Evolutionary conservation across 1,284 basidiomycete genomes (phyloP).

Genomic region (Papiliotrema terrestris): DNA sequence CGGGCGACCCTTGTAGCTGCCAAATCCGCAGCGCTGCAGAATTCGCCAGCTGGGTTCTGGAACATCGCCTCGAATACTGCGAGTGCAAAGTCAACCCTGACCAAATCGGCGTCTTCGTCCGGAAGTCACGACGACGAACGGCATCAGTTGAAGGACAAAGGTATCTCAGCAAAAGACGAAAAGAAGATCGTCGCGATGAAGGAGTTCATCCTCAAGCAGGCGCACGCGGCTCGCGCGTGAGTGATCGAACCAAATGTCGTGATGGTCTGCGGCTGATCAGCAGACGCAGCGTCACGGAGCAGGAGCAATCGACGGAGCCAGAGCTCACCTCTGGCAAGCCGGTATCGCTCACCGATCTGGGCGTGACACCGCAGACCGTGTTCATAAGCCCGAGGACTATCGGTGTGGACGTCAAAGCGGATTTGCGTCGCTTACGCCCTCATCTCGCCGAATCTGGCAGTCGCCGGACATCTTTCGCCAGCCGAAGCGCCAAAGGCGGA

Average conservation of each 20-base stretch:
- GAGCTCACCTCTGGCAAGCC: conserved; percentile 32
- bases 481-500: conserved; percentile 30
- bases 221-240: conserved; percentile 63
- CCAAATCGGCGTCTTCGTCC: conserved; percentile 11
- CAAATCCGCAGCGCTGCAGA: conserved; percentile 52
- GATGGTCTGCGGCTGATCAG: conserved; percentile 9
- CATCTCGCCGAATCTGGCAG: conserved; percentile 26
- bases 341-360: conserved; percentile 67
- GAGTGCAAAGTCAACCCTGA: conserved; percentile 17
- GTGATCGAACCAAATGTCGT: conserved; percentile 14
- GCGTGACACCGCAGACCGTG: conserved; percentile 91
- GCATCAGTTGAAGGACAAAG: conserved; percentile 49
- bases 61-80: conserved; percentile 36
- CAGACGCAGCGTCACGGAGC: conserved; percentile 28
- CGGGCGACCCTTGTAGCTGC: conserved; percentile 80
- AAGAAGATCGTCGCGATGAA: conserved; percentile 61
- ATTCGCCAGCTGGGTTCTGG: conserved; percentile 64
- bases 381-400: conserved; percentile 65
- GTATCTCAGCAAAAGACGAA: conserved; percentile 43
- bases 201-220: conserved; percentile 81
- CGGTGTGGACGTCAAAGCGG: conserved; percentile 36
- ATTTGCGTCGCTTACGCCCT: conserved; percentile 34
- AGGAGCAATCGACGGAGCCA: conserved; percentile 17
- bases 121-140: not conserved
- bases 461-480: conserved; percentile 40